These are phyloP conservation scores for Mycena kentingensis DNA, from an alignment of 768 basidiomycete genomes.

Conservation along the genomic window DNA sequence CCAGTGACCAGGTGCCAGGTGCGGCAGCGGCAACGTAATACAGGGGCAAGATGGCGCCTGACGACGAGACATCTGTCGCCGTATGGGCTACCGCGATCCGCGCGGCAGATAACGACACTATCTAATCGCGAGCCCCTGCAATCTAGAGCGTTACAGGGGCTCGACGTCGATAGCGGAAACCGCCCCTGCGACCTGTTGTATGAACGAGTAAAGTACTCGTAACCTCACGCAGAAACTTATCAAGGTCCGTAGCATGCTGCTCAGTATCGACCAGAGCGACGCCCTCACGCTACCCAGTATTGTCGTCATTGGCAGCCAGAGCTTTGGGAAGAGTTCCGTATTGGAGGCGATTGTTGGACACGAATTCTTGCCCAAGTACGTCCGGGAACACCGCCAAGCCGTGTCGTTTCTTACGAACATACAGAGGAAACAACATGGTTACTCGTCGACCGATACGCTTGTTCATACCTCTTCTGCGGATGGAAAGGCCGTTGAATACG, in stretches of 20 bases:
- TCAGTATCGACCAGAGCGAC: slow-evolving; percentile 95
- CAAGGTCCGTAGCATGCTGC: slow-evolving; percentile 91
- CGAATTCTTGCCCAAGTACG: slow-evolving; percentile 97
- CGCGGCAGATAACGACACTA: no score
- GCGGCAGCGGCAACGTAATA: no score
- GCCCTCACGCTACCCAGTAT: slow-evolving; percentile 94
- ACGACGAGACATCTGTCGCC: no score
- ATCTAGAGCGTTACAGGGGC: no score
- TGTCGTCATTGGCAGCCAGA: slow-evolving; percentile 97
- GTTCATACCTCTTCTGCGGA: slow-evolving; percentile 79
- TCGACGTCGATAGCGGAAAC: no score
- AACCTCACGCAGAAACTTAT: slow-evolving; percentile 92
- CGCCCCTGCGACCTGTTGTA: no score
- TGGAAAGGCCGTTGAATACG: slow-evolving; percentile 73
- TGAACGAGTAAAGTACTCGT: no score
- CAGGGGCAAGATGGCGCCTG: no score
- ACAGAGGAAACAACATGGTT: slow-evolving; percentile 98
- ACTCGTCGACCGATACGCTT: slow-evolving; percentile 97
- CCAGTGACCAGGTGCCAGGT: no score
- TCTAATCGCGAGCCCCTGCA: no score
- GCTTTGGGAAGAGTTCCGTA: slow-evolving; percentile 97
- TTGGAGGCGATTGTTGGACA: slow-evolving; percentile 97
- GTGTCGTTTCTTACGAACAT: slow-evolving; percentile 1
- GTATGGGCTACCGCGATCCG: no score
- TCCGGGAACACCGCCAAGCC: slow-evolving; percentile 20